phyloP scores from a whole-genome alignment of 176 grass and related monocot species.

The Stipa capillata region DNA sequence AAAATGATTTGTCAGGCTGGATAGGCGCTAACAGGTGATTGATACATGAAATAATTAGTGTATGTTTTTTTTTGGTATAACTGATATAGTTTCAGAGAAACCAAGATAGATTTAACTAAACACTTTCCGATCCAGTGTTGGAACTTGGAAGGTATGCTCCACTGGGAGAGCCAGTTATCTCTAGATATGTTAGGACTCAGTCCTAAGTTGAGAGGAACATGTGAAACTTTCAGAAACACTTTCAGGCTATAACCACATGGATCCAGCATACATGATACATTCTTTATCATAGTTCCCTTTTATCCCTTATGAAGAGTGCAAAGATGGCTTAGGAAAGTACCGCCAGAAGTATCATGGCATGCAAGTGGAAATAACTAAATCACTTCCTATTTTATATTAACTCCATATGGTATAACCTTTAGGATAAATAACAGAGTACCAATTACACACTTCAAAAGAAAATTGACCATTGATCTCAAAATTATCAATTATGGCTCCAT shows the following conservation, averaged over 20 bases:
- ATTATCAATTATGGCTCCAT: neutral
- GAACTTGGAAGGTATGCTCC: neutral
- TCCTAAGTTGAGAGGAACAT: neutral
- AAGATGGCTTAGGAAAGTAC: neutral
- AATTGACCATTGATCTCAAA: neutral
- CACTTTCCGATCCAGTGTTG: neutral
- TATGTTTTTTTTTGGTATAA: neutral
- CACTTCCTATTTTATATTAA: neutral
- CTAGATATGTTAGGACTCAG: neutral
- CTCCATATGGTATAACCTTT: neutral
- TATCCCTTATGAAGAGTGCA: neutral
- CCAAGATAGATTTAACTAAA: neutral
- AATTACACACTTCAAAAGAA: neutral
- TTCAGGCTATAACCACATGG: neutral
- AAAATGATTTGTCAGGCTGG: constrained; percentile 91
- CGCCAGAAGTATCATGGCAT: neutral
- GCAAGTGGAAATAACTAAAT: neutral
- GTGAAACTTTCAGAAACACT: neutral
- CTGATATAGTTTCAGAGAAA: neutral
- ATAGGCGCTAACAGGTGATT: constrained; percentile 80
- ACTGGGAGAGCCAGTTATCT: neutral
- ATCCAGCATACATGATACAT: neutral
- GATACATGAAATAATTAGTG: neutral
- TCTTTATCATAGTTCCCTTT: neutral
- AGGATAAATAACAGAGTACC: neutral